Base-by-base conservation (phyloP, 495 filamentous ascomycete genomes). In the Margaritispora aquatica region DNA sequence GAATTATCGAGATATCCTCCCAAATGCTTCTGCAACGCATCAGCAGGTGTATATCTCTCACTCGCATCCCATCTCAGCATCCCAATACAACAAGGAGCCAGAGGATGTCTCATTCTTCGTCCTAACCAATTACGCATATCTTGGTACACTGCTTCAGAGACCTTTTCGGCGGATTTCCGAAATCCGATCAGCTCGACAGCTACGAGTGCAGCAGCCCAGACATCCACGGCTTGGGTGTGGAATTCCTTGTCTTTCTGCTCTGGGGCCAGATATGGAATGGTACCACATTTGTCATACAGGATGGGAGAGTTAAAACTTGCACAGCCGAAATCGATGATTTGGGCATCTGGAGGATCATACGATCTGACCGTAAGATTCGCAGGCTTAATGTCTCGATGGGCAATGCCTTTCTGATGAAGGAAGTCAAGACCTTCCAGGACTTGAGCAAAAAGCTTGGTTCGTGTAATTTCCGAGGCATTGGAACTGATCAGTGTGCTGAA, bases 251-350 rank as follows among this genome's bases (percentile, higher is more conserved):
- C 44, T 47, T 46, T 26, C 27, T 63, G 52, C 48, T 67, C 62
- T 17, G 65, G 65, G 13, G 63, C 65, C n/a, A 67, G 49, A 44
- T 67, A 67, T 15, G 58, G 54, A n/a, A 67, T 59, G 31, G 61
- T 67, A 1, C 62, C 62, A 20, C 50, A 54, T n/a, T 52, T 52
- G 29, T 62, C 54, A 26, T 67, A 61, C 7, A 60, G 20, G 9
- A 53, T 61, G n/a, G 26, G 58, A 4, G n/a, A 9, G 31, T 61
- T 48, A 26, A 31, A 15, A 23, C 57, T 64, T 21, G 63, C 62
- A 52, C 51, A 59, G 31, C 65, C 65, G 26, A 67, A 67, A 59
- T 67, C 58, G 27, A 60, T 62, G 44, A 67, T 58, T 60, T 58
- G 21, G 1, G 58, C 62, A n/a, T 38, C 20, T 26, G 65, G 65